Conservation (phyloP, 805 yeast species). For the Candida lessepsii region DNA sequence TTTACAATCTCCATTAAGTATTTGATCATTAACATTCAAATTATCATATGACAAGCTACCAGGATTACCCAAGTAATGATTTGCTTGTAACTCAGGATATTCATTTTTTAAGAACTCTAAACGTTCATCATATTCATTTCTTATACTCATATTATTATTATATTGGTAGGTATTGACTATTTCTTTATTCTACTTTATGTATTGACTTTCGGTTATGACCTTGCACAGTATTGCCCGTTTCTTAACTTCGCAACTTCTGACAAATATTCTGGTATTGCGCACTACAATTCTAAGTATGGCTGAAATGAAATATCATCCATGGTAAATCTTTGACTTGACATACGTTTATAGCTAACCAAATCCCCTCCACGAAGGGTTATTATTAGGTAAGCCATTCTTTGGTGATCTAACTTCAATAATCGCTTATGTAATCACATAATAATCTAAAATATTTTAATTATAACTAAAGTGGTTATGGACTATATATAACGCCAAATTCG, state of each 20-base stretch:
- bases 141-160: background rate
- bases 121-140: slow-evolving; percentile 1
- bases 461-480: background rate
- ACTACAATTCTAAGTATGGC: no score
- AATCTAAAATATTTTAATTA: background rate
- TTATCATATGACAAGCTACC: background rate
- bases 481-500: background rate
- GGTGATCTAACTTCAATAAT: background rate
- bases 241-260: no score
- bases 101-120: slow-evolving; percentile 3
- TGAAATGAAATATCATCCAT: no score
- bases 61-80: background rate
- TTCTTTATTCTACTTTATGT: background rate
- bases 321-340: no score
- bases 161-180: background rate
- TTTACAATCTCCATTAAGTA: background rate
- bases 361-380: no score
- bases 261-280: no score
- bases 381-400: no score
- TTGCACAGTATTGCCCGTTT: background rate
- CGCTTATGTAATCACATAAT: background rate
- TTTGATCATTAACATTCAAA: slow-evolving; percentile 2
- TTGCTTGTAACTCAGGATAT: background rate
- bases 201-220: background rate
- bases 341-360: no score